Base-by-base conservation (phyloP, 495 filamentous ascomycete species). In the Wilcoxina mikolae region DNA sequence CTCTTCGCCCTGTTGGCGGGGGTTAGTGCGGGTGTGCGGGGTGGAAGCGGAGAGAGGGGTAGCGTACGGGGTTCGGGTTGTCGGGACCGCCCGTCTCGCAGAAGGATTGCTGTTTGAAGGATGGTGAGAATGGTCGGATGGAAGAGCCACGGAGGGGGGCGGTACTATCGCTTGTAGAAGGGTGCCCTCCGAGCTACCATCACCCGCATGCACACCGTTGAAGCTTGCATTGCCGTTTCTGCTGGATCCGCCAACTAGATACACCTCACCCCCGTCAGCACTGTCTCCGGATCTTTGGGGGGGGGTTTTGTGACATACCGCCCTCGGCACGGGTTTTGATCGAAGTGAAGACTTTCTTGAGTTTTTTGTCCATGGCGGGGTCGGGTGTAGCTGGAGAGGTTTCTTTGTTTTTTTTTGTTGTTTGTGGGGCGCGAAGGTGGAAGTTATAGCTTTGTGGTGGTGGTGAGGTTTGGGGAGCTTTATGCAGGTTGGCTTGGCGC, bases 1-100 rank as follows among this genome's bases (percentile, higher is more conserved):
- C 71, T 96, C 91, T 62, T 87, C 83, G 57, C 84, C 85, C 73
- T n/a, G n/a, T n/a, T n/a, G n/a, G n/a, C n/a, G n/a, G n/a, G n/a
- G n/a, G n/a, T n/a, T n/a, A n/a, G 44, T 38, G 33, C 33, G 33
- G 33, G 33, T 38, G 9, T 9, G 33, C 33, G 33, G 33, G 9
- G 33, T 38, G 38, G 45, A 17, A 42, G 49, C 28, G 22, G 35
- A 26, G 26, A 39, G 15, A 23, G 33, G 25, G n/a, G n/a, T n/a
- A n/a, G n/a, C n/a, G n/a, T n/a, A n/a, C n/a, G n/a, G 47, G 52
- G 17, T 23, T 27, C 9, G 49, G 29, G 58, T 78, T 75, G 56
- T 73, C 75, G 11, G 82, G 76, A 52, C 74, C 76, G 23, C 76
- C 81, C 17, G 84, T 85, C 68, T 87, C 80, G 75, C 87, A 94